Evolutionary conservation across 2,329 filamentous ascomycete species (phyloP).

Genomic region (Aureobasidium vineae): DNA sequence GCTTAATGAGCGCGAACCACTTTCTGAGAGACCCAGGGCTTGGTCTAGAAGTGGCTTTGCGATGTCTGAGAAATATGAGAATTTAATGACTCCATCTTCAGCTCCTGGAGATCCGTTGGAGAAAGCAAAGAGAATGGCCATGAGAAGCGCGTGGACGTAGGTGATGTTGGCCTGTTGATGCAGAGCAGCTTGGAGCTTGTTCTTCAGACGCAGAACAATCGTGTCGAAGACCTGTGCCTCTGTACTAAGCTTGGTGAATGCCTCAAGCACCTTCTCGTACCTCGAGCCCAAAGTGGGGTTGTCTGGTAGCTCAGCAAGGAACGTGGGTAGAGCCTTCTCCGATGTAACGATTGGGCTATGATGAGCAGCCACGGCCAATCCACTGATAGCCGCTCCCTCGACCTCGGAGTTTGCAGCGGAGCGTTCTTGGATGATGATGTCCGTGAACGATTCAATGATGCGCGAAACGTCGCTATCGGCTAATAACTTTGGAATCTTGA

Average conservation of each 20-base stretch:
- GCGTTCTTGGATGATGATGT: conserved; percentile 60
- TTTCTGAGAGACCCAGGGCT: conserved; percentile 37
- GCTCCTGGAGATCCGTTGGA: conserved; percentile 51
- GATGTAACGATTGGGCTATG: conserved; percentile 62
- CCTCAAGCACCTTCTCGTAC: conserved; percentile 60
- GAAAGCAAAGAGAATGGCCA: conserved; percentile 62
- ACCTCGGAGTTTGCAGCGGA: conserved; percentile 56
- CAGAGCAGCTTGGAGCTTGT: conserved; percentile 59
- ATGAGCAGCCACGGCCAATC: conserved; percentile 60
- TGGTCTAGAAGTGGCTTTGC: conserved; percentile 45
- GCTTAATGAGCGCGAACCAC: conserved; percentile 39
- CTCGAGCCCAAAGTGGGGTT: conserved; percentile 49
- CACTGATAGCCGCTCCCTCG: conserved; percentile 57
- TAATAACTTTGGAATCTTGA: conserved; percentile 44
- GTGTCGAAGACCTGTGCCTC: conserved; percentile 64
- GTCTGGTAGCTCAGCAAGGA: conserved; percentile 62
- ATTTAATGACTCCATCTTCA: conserved; percentile 42
- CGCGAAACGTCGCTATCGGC: conserved; percentile 45
- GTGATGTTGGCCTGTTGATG: conserved; percentile 51
- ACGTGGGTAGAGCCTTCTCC: conserved; percentile 64
- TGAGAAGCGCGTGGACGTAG: conserved; percentile 60
- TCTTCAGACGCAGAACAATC: conserved; percentile 60
- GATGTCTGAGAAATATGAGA: conserved; percentile 49
- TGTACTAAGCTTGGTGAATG: conserved; percentile 61
- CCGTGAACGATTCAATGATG: conserved; percentile 60